Conservation (phyloP, 768 basidiomycete genomes). For the Tephrocybe sp. region DNA sequence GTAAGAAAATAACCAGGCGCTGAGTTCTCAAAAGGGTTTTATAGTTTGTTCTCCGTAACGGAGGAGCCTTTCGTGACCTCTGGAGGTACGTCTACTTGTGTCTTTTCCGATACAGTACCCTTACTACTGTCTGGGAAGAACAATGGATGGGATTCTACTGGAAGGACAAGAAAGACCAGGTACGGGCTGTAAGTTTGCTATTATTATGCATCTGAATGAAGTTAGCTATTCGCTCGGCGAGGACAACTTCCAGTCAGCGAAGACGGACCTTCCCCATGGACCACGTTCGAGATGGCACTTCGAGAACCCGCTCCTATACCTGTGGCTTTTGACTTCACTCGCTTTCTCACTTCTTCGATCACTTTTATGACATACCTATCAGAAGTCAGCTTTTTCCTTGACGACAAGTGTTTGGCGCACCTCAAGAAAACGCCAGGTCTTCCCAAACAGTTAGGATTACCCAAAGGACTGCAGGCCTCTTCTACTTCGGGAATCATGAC, state of each 20-base stretch:
- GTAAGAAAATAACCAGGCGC: neutral
- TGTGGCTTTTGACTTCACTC: conserved; percentile 80
- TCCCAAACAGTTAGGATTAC: conserved; percentile 50
- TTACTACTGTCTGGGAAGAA: conserved; percentile 40
- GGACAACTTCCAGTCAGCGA: conserved; percentile 55
- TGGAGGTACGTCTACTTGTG: conserved; percentile 47
- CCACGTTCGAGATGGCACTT: conserved; percentile 86
- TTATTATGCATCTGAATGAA: conserved; percentile 7
- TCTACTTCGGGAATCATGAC: conserved; percentile 69
- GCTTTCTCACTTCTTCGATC: conserved; percentile 88
- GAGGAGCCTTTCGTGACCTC: conserved; percentile 84
- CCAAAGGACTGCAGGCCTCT: conserved; percentile 52
- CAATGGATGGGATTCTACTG: conserved; percentile 97
- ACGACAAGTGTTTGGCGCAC: conserved; percentile 70
- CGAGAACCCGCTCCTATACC: conserved; percentile 82
- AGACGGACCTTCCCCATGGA: conserved; percentile 54
- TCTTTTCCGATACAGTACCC: conserved; percentile 20
- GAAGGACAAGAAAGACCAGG: conserved; percentile 92
- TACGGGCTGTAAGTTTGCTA: conserved; percentile 22
- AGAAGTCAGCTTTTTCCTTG: conserved; percentile 79
- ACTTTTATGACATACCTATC: conserved; percentile 87
- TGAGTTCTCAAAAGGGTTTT: conserved; percentile 50
- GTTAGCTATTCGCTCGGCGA: conserved; percentile 78
- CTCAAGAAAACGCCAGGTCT: conserved; percentile 63
- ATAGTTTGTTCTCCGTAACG: conserved; percentile 80